Percentiles rank a stretch among this genome's conserved stretches.
Evolutionary conservation across 73 alveolate species (phyloP).

Genomic region (Paramecium biaurelia): DNA sequence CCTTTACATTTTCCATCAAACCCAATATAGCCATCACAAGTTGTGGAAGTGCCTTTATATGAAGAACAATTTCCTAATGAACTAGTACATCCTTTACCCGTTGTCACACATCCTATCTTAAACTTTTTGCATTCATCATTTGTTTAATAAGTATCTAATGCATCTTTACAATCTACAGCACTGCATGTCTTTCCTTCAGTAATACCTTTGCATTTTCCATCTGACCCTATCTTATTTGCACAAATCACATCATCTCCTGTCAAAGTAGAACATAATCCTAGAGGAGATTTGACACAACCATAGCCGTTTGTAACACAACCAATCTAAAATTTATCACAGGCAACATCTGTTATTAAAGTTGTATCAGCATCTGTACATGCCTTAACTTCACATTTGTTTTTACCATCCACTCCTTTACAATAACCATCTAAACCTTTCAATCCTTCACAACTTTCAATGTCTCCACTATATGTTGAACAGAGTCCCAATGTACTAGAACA

Average conservation of each 20-base stretch:
- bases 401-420: neutral
- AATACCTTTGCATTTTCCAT: neutral
- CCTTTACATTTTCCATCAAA: constrained; percentile 24
- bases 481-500: neutral
- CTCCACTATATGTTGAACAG: neutral
- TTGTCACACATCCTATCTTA: neutral
- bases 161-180: neutral
- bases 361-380: neutral
- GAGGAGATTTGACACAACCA: constrained; percentile 33
- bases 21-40: neutral
- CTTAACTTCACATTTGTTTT: neutral
- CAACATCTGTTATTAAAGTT: neutral
- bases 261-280: neutral
- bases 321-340: neutral
- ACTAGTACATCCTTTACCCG: neutral
- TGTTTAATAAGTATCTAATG: neutral
- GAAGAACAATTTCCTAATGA: neutral
- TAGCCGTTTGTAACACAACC: neutral
- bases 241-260: neutral
- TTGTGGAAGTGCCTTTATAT: neutral
- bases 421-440: constrained; percentile 27
- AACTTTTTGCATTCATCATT: neutral
- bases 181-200: neutral
- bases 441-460: neutral
- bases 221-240: neutral